Percentiles rank a stretch among this genome's conserved stretches.
phyloP scores from a whole-genome alignment of 1,284 basidiomycete genomes.

The Bjerkandera adusta region DNA sequence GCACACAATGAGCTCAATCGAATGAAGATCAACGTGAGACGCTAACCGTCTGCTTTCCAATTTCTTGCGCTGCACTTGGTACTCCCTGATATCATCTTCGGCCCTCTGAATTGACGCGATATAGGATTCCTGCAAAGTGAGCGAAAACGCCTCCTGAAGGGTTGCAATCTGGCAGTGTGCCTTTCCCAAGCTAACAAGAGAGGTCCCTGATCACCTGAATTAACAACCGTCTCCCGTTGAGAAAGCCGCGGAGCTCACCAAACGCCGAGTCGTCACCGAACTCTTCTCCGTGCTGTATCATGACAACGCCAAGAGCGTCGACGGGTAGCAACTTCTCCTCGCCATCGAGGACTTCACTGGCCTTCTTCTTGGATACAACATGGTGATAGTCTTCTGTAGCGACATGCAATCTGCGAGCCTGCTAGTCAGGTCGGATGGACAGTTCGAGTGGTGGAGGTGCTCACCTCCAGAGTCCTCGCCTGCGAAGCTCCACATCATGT shows the following conservation, averaged over 20 bases:
- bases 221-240: not conserved
- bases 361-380: constrained; percentile 65
- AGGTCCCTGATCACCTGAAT: constrained; percentile 47
- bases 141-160: constrained; percentile 75
- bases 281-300: constrained; percentile 84
- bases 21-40: not conserved
- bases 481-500: constrained; percentile 35
- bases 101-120: constrained; percentile 61
- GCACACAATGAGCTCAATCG: too few species aligned
- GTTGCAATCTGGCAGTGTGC: constrained; percentile 81
- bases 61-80: constrained; percentile 70
- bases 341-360: constrained; percentile 54
- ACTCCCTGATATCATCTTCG: constrained; percentile 69
- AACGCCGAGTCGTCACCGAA: constrained; percentile 72
- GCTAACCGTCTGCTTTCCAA: constrained; percentile 74
- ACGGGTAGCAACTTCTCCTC: constrained; percentile 66
- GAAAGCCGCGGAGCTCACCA: constrained; percentile 39
- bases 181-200: constrained; percentile 70
- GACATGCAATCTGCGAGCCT: constrained; percentile 51
- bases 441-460: not conserved
- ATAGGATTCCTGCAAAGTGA: constrained; percentile 71
- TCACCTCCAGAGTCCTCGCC: constrained; percentile 34
- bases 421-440: not conserved
- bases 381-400: constrained; percentile 63
- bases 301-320: constrained; percentile 79